Base-by-base conservation (phyloP, 768 basidiomycete species). In the Leccinum broughii region DNA sequence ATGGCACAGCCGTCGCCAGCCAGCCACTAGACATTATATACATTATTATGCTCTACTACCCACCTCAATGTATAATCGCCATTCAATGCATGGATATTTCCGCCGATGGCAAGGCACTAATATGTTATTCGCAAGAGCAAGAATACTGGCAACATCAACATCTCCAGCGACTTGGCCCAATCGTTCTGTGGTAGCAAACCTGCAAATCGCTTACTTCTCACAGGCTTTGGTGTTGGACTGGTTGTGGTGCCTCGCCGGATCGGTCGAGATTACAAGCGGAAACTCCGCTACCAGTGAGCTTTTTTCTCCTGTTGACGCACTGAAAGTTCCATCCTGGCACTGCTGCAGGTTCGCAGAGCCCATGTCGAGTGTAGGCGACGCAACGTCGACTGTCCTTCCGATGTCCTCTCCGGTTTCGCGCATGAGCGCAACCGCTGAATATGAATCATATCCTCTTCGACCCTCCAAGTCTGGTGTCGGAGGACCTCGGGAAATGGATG, bases 1-100 rank as follows among this genome's bases (percentile, higher is more conserved):
- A 83, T 85, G 80, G 73, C 84, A 62, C 84, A 81, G 15, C 77
- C 66, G 44, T 72, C 81, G 55, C 65, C 78, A 56, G 74, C 76
- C 60, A 75, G 79, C 75, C 77, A 83, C 72, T 85, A 85, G 82
- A 85, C 72, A 65, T 74, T 77, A 70, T 59, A 63, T 73, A 71
- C 56, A 37, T 66, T 70, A 72, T 59, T 57, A 60, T 68, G 62
- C 60, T 57, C n/a, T 68, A 64, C 60, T 75, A 73, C 72, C 73
- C 72, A 66, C 65, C 61, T 70, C 74, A 74, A 62, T 75, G 72
- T 73, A 73, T 75, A 75, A 70, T 73, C 68, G 65, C 66, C 72
- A 69, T 68, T 66, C 72, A 74, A 70, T 75, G 64, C 72, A 70
- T 62, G 68, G 64, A 73, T 66, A 57, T 61, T 60, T 58, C 57